Conservation (phyloP, 306 rosid species). For the Betula pendula region DNA sequence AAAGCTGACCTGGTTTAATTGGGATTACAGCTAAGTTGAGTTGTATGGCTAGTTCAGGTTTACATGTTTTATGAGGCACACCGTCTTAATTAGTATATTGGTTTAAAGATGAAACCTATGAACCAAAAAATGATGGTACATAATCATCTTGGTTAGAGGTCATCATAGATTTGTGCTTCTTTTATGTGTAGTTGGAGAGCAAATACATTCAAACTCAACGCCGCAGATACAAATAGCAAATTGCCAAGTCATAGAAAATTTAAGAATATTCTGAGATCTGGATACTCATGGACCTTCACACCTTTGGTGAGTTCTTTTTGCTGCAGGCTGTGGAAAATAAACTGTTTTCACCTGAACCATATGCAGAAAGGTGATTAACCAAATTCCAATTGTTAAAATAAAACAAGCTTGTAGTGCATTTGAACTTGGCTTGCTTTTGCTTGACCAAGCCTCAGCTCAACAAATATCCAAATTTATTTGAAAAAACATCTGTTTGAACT, state of each 20-base stretch:
- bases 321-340: too few relatives aligned
- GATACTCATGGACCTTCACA: background rate
- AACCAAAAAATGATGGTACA: background rate
- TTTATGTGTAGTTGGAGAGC: background rate
- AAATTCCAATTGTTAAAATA: too few relatives aligned
- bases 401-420: too few relatives aligned
- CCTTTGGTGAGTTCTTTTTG: background rate
- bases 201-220: background rate
- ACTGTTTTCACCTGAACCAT: background rate
- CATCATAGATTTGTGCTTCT: background rate
- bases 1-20: background rate
- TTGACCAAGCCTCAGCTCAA: background rate
- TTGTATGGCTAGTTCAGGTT: background rate
- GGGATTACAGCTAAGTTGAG: background rate
- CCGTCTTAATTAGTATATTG: too few relatives aligned
- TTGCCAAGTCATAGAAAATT: too few relatives aligned
- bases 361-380: background rate
- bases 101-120: background rate
- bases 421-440: too few relatives aligned
- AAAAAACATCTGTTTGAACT: background rate
- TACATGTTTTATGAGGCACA: background rate
- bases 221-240: too few relatives aligned
- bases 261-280: background rate
- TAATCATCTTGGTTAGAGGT: background rate
- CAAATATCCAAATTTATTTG: background rate